Evolutionary conservation across 768 basidiomycete species (phyloP).

Genomic region (Calocybe cyanea): DNA sequence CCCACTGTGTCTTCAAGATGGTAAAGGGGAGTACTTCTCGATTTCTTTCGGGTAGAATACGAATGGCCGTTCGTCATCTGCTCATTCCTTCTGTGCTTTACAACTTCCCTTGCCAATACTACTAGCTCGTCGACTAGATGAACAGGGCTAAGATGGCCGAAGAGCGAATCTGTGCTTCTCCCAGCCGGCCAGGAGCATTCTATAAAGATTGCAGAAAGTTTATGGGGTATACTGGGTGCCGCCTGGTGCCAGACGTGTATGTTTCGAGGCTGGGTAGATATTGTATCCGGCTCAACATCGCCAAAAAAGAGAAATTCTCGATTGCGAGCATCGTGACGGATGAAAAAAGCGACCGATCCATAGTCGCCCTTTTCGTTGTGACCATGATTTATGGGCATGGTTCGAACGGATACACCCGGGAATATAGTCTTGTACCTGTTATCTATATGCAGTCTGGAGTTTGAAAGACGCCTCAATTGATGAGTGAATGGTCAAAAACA

Average conservation of each 20-base stretch:
- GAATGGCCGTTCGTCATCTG: conserved; percentile 19
- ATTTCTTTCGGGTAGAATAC: conserved; percentile 34
- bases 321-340: conserved; percentile 58
- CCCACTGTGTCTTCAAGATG: conserved; percentile 41
- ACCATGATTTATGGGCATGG: conserved; percentile 75
- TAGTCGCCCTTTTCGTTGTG: conserved; percentile 53
- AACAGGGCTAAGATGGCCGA: conserved; percentile 83
- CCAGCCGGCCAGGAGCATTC: conserved; percentile 89
- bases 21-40: conserved; percentile 33
- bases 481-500: conserved; percentile 1
- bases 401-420: conserved; percentile 56
- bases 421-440: conserved; percentile 50
- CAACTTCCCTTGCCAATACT: conserved; percentile 65
- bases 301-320: conserved; percentile 92
- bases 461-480: conserved; percentile 7
- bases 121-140: conserved; percentile 75
- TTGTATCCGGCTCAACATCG: conserved; percentile 84
- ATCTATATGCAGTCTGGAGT: conserved; percentile 45
- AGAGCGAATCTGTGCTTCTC: conserved; percentile 62
- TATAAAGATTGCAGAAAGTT: conserved; percentile 80
- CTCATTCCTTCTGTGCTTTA: conserved; percentile 33
- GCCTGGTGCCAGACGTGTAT: conserved; percentile 77
- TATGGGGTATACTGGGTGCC: conserved; percentile 68
- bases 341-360: conserved; percentile 81
- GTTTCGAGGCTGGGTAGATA: conserved; percentile 58